Evolutionary conservation across 1,284 basidiomycete species (phyloP).

Genomic region (Trichosporon faecale): DNA sequence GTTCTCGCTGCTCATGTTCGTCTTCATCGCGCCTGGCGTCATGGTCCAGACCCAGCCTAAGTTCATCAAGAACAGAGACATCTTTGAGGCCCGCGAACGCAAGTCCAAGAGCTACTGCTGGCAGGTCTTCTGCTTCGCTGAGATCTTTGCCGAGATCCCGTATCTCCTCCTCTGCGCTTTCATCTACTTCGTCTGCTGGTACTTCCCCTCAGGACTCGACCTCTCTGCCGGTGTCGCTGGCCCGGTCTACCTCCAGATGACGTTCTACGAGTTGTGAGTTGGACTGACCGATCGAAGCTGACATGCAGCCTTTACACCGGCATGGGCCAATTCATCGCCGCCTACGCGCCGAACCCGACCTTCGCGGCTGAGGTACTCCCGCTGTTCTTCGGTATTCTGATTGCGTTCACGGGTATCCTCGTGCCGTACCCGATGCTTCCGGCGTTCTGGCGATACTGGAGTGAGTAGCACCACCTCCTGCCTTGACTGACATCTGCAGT

Average conservation of each 20-base stretch:
- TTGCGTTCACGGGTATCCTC: constrained; percentile 38
- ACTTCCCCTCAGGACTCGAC: constrained; percentile 18
- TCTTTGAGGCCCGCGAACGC: constrained; percentile 51
- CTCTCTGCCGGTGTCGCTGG: constrained; percentile 19
- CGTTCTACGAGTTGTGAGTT: constrained; percentile 43
- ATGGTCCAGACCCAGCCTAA: constrained; percentile 51
- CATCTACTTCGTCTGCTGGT: constrained; percentile 21
- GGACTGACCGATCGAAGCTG: not conserved
- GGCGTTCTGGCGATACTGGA: constrained; percentile 21
- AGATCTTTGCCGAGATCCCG: constrained; percentile 48
- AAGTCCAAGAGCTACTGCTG: constrained; percentile 49
- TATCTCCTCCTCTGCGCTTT: constrained; percentile 45
- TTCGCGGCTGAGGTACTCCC: constrained; percentile 37
- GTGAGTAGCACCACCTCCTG: not conserved
- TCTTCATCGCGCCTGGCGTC: constrained; percentile 48
- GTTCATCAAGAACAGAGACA: constrained; percentile 49
- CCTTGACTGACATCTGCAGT: constrained; percentile 4
- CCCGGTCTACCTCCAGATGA: constrained; percentile 46
- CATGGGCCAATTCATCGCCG: constrained; percentile 33
- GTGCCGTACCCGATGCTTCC: constrained; percentile 37
- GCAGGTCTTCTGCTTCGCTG: constrained; percentile 36
- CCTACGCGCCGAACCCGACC: constrained; percentile 41
- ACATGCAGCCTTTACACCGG: constrained; percentile 40
- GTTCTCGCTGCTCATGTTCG: constrained; percentile 43
- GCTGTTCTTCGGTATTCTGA: constrained; percentile 25